Base-by-base conservation (phyloP, 1,284 basidiomycete species). In the Leccinum cinnamomeum region DNA sequence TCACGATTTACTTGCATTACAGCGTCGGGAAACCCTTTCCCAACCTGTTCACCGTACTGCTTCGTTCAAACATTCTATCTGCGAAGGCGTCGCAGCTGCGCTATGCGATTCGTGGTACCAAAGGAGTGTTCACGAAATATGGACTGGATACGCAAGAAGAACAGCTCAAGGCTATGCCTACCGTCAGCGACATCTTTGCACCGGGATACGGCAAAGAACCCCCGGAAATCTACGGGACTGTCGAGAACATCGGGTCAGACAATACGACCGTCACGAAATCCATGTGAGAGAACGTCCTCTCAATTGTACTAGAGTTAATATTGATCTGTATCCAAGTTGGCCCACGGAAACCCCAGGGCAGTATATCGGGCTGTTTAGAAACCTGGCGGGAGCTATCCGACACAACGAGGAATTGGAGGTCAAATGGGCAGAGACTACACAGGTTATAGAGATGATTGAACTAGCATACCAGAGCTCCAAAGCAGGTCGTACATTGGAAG, bases 81-180 rank as follows among this genome's bases (percentile, higher is more conserved):
- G 85, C 85, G 12, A 80, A 84, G 46, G 76, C 82, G 2, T 79
- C 78, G 2, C 93, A 94, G 72, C 75, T 88, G 23, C 86, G 92
- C 25, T 95, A 86, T 75, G 73, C 84, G 56, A 84, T 88, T 60
- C 83, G 86, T 53, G 90, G 92, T 18, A 86, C 85, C 23, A 81
- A 82, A 65, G 94, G 90, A 35, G 84, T 85, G 3, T 95, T 84
- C 74, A 78, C 82, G 64, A 95, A 96, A 76, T 84, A 82, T 69
- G 92, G 91, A 2, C 75, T 93, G 48, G 92, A 95, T 73, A 78
- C 86, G 3, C 92, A 95, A 72, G 93, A 94, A 76, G 86, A 86
- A 63, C 84, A 87, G 62, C 79, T 89, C 51, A 86, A 83, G 70
- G 79, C 72, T 3, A 84, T 89, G 61, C 69, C 81, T 10, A 70